Base-by-base conservation (phyloP, 1,284 basidiomycete species). In the Veloporphyrellus conicus region DNA sequence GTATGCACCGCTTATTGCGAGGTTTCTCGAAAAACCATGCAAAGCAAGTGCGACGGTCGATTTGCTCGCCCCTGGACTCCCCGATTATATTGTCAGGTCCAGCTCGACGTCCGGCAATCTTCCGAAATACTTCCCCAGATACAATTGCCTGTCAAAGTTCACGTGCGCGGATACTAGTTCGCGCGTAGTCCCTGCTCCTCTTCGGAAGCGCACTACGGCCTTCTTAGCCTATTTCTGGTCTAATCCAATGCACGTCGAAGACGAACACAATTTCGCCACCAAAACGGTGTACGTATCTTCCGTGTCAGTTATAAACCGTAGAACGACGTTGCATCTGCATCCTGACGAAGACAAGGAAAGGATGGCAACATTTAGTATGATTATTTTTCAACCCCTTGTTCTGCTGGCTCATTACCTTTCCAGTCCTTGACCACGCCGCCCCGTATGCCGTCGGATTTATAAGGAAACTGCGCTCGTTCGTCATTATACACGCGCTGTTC, bases 401-500 rank as follows among this genome's bases (percentile, higher is more conserved):
- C 11, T 38, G 15, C 38, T 59, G 32, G 54, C 34, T 31, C 16
- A 11, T 34, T 15, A 12, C 7, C 5, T 31, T 35, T 0, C 20
- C 23, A 58, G 57, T 58, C 20, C 45, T 48, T 8, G 49, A 56
- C 18, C 43, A 54, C 10, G 45, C 50, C 14, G 52, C 55, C 3
- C 58, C 60, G 1, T 48, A 45, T 22, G 62, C 60, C 0, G 25
- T 47, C 1, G 42, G 36, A 8, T 54, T 64, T 23, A 51, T 63
- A 41, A 22, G n/a, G 31, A 46, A 51, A 12, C 54, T 49, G 42
- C 45, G 46, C 6, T 45, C 62, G 11, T 61, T 54, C 31, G 56
- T 61, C 18, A 42, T 62, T 7, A 49, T 60, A 11, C 60, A 58
- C 18, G 60, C 40, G 1, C 23, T 60, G 9, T 63, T 61, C 36